phyloP scores from a whole-genome alignment of 2,329 filamentous ascomycete species.

The Colletotrichum spaethianum region DNA sequence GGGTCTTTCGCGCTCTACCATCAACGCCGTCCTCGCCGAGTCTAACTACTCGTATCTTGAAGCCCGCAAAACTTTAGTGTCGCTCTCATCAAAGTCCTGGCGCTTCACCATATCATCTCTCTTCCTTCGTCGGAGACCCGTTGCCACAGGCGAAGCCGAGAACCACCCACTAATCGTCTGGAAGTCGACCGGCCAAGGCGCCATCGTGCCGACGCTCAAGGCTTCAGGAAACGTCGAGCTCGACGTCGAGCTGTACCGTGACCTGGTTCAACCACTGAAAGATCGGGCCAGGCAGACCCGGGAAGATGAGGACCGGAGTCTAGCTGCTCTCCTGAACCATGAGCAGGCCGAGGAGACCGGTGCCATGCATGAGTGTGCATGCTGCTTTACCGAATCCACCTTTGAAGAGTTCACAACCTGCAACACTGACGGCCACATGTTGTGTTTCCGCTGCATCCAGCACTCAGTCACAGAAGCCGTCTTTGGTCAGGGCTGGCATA shows the following conservation, averaged over 20 bases:
- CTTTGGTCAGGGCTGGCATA: slow-evolving; percentile 93
- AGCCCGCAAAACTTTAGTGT: slow-evolving; percentile 78
- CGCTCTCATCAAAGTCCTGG: slow-evolving; percentile 82
- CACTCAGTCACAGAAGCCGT: slow-evolving; percentile 88
- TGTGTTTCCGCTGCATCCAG: slow-evolving; percentile 87
- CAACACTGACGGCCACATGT: slow-evolving; percentile 76
- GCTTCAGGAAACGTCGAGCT: slow-evolving; percentile 76
- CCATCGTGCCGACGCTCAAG: slow-evolving; percentile 73
- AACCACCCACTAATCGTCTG: slow-evolving; percentile 75
- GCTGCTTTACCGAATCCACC: slow-evolving; percentile 79
- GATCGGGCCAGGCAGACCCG: slow-evolving; percentile 57
- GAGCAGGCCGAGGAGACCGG: slow-evolving; percentile 71
- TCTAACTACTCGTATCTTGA: slow-evolving; percentile 84
- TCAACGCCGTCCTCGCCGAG: slow-evolving; percentile 85
- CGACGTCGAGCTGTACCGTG: slow-evolving; percentile 72
- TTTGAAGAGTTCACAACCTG: slow-evolving; percentile 85
- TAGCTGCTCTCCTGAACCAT: slow-evolving; percentile 69
- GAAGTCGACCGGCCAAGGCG: slow-evolving; percentile 67
- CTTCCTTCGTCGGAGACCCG: slow-evolving; percentile 75
- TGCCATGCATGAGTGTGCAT: slow-evolving; percentile 79
- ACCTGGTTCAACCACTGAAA: slow-evolving; percentile 70
- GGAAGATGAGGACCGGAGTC: slow-evolving; percentile 65
- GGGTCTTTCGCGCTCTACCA: slow-evolving; percentile 79
- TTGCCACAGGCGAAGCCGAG: slow-evolving; percentile 68
- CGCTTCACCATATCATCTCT: slow-evolving; percentile 80